Percentiles rank a stretch among this genome's conserved stretches.
These are phyloP conservation scores for Agaricus subrufescens DNA, from an alignment of 768 basidiomycete species.

Conservation along the genomic window DNA sequence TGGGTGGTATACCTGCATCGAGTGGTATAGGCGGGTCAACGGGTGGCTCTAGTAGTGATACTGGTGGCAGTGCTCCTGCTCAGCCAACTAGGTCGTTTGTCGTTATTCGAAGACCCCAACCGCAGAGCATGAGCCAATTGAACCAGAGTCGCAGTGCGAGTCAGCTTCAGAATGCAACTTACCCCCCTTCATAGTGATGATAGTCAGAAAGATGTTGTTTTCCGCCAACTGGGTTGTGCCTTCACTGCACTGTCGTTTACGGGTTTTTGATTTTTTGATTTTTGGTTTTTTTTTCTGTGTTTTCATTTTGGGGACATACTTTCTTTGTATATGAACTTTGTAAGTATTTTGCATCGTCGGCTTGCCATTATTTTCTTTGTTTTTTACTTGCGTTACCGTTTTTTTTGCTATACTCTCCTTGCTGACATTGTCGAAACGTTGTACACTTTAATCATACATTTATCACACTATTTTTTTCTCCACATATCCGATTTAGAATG, in stretches of 20 bases:
- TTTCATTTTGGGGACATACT: not conserved
- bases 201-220: not conserved
- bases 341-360: not conserved
- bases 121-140: slow-evolving; percentile 29
- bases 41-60: slow-evolving; percentile 7
- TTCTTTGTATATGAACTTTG: not conserved
- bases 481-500: not conserved
- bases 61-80: not conserved
- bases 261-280: not conserved
- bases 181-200: not conserved
- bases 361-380: too few relatives aligned
- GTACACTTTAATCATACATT: slow-evolving; percentile 5
- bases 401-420: not conserved
- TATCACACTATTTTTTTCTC: slow-evolving; percentile 2
- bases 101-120: slow-evolving; percentile 56
- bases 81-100: slow-evolving; percentile 58
- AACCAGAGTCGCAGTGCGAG: slow-evolving; percentile 22
- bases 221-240: too few relatives aligned
- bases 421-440: not conserved
- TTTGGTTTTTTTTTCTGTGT: not conserved
- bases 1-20: slow-evolving; percentile 25
- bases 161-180: slow-evolving; percentile 1
- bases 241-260: not conserved
- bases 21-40: slow-evolving; percentile 14
- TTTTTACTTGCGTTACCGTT: not conserved